A percentile compares a stretch with the other conserved stretches of the same genome.
phyloP scores from a whole-genome alignment of 2,329 filamentous ascomycete genomes.

The Cercospora zeina region DNA sequence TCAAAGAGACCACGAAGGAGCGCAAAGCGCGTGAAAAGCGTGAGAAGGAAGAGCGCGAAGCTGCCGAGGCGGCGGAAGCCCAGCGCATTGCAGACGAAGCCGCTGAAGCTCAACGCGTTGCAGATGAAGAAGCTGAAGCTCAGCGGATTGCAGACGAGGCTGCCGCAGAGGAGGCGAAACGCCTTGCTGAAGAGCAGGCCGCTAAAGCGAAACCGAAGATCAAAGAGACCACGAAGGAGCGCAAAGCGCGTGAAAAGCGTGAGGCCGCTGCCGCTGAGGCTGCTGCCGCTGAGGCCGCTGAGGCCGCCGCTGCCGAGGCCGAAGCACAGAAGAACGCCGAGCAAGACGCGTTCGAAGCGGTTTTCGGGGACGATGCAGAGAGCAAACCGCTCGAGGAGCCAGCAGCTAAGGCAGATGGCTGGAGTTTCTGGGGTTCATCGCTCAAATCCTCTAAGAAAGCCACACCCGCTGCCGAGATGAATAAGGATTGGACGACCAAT shows the following conservation, averaged over 20 bases:
- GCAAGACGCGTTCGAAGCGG: slow-evolving; percentile 42
- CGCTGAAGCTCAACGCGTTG: neutral
- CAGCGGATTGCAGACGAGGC: too few relatives aligned
- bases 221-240: neutral
- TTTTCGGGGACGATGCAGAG: slow-evolving; percentile 39
- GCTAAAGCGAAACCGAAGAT: neutral
- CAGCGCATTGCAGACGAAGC: slow-evolving; percentile 17
- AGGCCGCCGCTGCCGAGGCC: neutral
- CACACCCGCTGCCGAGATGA: slow-evolving; percentile 35
- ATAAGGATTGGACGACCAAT: slow-evolving; percentile 47
- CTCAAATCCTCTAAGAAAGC: slow-evolving; percentile 48
- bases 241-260: neutral
- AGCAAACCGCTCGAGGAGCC: slow-evolving; percentile 36
- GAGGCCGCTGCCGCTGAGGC: neutral
- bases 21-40: slow-evolving; percentile 45
- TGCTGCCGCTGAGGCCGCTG: neutral
- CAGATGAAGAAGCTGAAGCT: neutral
- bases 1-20: slow-evolving; percentile 26
- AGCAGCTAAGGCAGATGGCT: slow-evolving; percentile 40
- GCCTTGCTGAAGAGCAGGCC: neutral
- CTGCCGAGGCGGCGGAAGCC: slow-evolving; percentile 40
- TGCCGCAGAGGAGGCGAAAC: too few relatives aligned
- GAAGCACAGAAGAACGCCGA: slow-evolving; percentile 37
- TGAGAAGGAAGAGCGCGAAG: slow-evolving; percentile 46
- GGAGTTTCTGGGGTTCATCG: slow-evolving; percentile 49